These are phyloP conservation scores for Penicillium cataractarum DNA, from an alignment of 495 filamentous ascomycete species.

Conservation along the genomic window DNA sequence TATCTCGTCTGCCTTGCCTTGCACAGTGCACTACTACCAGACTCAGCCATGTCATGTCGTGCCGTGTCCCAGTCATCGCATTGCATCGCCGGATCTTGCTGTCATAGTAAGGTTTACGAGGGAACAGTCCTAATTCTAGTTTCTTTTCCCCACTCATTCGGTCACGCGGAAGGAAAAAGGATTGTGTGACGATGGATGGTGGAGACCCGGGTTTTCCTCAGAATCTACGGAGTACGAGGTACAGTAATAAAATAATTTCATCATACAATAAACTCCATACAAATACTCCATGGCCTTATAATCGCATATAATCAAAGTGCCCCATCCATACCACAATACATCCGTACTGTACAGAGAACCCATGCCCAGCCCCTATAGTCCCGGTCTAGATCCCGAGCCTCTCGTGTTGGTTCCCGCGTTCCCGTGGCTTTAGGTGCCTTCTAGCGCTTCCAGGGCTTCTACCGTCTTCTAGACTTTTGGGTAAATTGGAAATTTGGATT, in stretches of 20 bases:
- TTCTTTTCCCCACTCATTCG: not conserved
- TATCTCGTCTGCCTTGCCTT: no score
- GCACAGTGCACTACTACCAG: no score
- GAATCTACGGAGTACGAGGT: no score
- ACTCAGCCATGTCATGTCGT: not conserved
- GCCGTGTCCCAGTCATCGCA: constrained; percentile 13
- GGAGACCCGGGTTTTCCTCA: not conserved
- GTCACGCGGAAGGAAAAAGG: constrained; percentile 8
- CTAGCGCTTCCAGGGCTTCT: not conserved
- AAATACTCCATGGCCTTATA: not conserved
- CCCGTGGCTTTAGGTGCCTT: not conserved
- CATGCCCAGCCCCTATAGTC: constrained; percentile 1
- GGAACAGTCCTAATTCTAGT: not conserved
- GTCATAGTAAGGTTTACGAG: constrained; percentile 16
- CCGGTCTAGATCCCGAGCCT: constrained; percentile 6
- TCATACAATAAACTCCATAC: not conserved
- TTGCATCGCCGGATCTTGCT: constrained; percentile 3
- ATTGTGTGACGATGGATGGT: not conserved
- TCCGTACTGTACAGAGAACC: not conserved
- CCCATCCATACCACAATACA: not conserved
- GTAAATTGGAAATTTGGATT: not conserved
- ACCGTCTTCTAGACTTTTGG: not conserved
- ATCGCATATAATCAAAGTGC: not conserved
- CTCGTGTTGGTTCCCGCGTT: constrained; percentile 7
- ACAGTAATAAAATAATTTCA: not conserved